Conservation (phyloP, 495 filamentous ascomycete genomes). For the Immersiella caudata region DNA sequence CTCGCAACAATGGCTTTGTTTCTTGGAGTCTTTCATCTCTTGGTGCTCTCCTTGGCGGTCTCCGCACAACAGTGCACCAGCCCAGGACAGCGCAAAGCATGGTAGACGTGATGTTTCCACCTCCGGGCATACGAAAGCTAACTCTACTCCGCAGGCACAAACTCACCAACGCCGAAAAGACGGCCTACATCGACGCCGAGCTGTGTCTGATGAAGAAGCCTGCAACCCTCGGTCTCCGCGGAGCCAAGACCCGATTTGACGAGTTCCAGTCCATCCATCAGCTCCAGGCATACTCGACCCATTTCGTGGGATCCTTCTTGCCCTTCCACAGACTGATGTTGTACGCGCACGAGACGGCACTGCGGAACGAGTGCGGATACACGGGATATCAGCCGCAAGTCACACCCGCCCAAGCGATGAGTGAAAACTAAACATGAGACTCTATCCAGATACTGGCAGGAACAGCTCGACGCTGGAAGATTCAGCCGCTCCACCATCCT, state of each 20-base stretch:
- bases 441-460: slow-evolving; percentile 52
- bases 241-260: slow-evolving; percentile 7
- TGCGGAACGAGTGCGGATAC: slow-evolving; percentile 50
- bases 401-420: not conserved
- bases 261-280: slow-evolving; percentile 14
- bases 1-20: not conserved
- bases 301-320: slow-evolving; percentile 41
- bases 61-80: not conserved
- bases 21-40: not conserved
- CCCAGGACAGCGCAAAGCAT: slow-evolving; percentile 7
- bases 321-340: slow-evolving; percentile 56
- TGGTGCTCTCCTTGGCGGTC: not conserved
- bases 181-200: slow-evolving; percentile 9
- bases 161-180: not conserved
- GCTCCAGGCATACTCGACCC: slow-evolving; percentile 2
- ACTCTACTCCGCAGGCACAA: slow-evolving; percentile 2
- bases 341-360: slow-evolving; percentile 44
- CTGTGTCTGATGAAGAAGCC: slow-evolving; percentile 13
- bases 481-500: slow-evolving; percentile 42
- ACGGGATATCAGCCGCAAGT: slow-evolving; percentile 42
- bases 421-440: not conserved
- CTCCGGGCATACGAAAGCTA: too few relatives aligned
- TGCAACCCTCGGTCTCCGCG: slow-evolving; percentile 5
- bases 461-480: slow-evolving; percentile 44
- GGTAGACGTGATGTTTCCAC: too few relatives aligned